Evolutionary conservation across 495 filamentous ascomycete genomes (phyloP).

Genomic region (Penicillium fimorum): DNA sequence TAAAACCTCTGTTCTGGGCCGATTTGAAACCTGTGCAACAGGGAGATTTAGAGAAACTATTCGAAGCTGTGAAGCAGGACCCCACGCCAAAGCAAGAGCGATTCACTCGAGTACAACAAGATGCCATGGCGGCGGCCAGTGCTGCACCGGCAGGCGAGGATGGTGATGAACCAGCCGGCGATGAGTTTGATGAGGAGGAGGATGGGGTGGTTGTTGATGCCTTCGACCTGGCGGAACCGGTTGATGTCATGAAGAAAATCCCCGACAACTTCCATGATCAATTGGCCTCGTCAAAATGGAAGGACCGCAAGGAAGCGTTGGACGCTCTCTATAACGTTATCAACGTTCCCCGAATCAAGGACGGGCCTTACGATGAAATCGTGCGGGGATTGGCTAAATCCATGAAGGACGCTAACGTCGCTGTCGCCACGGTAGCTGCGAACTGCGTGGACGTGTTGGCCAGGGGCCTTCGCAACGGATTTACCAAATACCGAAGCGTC

Average conservation of each 20-base stretch:
- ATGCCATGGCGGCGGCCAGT: conserved; percentile 67
- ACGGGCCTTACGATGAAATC: conserved; percentile 83
- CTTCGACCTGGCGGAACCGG: conserved; percentile 86
- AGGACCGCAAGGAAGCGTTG: conserved; percentile 92
- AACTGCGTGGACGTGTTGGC: conserved; percentile 93
- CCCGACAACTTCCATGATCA: conserved; percentile 79
- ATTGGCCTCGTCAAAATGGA: conserved; percentile 91
- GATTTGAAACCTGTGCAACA: conserved; percentile 97
- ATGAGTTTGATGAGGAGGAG: conserved; percentile 66
- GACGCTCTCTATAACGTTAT: conserved; percentile 74
- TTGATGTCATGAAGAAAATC: conserved; percentile 83
- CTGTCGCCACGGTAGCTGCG: conserved; percentile 88
- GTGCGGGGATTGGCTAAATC: conserved; percentile 79
- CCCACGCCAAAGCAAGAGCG: conserved; percentile 85
- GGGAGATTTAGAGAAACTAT: conserved; percentile 87
- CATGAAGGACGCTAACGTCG: conserved; percentile 99
- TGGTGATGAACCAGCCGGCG: conserved; percentile 49
- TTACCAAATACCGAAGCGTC: conserved; percentile 73
- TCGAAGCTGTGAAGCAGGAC: conserved; percentile 89
- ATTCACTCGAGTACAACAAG: conserved; percentile 85
- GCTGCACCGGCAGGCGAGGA: conserved; percentile 55
- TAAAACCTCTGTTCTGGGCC: conserved; percentile 97
- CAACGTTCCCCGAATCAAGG: conserved; percentile 90
- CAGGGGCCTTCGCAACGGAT: conserved; percentile 76
- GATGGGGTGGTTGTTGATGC: conserved; percentile 69